These are phyloP conservation scores for Pleurotus pulmonarius DNA, from an alignment of 768 basidiomycete species.

Conservation along the genomic window DNA sequence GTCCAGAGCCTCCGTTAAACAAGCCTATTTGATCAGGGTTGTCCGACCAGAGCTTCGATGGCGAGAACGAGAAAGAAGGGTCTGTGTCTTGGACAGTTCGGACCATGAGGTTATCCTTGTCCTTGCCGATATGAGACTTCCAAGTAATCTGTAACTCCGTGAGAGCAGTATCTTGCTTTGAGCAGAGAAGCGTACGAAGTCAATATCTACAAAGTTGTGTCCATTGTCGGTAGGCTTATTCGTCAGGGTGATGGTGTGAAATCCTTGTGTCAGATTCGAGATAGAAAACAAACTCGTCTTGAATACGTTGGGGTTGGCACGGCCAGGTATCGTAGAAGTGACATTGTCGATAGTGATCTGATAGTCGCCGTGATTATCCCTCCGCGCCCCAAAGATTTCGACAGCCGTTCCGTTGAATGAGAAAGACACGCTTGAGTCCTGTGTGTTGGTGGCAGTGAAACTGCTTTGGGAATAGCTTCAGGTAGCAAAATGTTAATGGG, in stretches of 20 bases:
- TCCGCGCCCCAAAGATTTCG: slow-evolving; percentile 7
- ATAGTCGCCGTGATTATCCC: slow-evolving; percentile 10
- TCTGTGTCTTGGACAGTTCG: slow-evolving; percentile 32
- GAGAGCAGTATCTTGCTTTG: not conserved
- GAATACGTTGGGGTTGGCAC: slow-evolving; percentile 15
- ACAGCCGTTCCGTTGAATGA: slow-evolving; percentile 30
- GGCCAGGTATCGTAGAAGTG: slow-evolving; percentile 16
- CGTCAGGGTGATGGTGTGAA: slow-evolving; percentile 24
- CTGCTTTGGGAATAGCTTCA: slow-evolving; percentile 33
- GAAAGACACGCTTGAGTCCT: slow-evolving; percentile 21
- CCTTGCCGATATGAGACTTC: slow-evolving; percentile 6
- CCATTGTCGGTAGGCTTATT: slow-evolving; percentile 1
- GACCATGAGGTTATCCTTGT: not conserved
- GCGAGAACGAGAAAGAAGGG: slow-evolving; percentile 32
- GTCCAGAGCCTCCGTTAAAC: slow-evolving; percentile 40
- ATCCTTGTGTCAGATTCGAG: slow-evolving; percentile 19
- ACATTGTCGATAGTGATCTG: slow-evolving; percentile 5
- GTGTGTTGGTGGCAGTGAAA: slow-evolving; percentile 28
- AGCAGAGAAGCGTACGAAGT: slow-evolving; percentile 1
- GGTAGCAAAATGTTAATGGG: not conserved
- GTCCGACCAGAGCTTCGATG: slow-evolving; percentile 28
- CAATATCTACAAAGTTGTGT: slow-evolving; percentile 8
- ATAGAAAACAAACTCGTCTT: slow-evolving; percentile 25
- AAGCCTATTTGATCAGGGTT: slow-evolving; percentile 26
- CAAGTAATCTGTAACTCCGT: slow-evolving; percentile 6